These are phyloP conservation scores for Hymenoscyphus infarciens DNA, from an alignment of 2,329 filamentous ascomycete genomes.

Conservation along the genomic window DNA sequence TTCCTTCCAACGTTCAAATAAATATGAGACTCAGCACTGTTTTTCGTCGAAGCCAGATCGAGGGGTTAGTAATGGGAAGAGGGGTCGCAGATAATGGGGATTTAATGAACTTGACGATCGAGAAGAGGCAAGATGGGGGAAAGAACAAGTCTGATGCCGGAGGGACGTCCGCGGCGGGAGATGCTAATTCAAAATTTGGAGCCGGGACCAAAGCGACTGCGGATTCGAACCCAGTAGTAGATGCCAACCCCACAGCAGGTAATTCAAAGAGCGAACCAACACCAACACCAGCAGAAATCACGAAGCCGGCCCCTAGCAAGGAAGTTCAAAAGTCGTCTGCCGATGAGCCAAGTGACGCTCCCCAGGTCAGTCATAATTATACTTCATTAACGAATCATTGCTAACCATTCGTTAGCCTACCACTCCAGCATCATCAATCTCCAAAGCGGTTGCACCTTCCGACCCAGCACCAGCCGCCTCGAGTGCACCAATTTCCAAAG, in stretches of 20 bases:
- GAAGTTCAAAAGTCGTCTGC: too few species aligned
- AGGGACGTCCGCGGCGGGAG: not conserved
- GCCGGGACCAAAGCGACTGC: not conserved
- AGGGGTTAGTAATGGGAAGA: constrained; percentile 1
- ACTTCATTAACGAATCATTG: not conserved
- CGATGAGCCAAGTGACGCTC: not conserved
- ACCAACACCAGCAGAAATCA: not conserved
- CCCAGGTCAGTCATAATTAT: not conserved
- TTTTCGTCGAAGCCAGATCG: constrained; percentile 2
- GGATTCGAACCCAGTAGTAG: not conserved
- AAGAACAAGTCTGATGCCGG: not conserved
- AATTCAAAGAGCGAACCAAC: not conserved
- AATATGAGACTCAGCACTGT: not conserved
- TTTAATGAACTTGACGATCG: not conserved
- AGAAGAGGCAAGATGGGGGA: not conserved
- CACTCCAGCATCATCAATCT: not conserved
- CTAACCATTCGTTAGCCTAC: not conserved
- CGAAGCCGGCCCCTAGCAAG: not conserved
- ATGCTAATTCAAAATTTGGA: not conserved
- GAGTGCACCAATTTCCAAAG: not conserved
- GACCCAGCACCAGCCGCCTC: not conserved
- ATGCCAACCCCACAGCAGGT: not conserved
- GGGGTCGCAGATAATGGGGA: not conserved
- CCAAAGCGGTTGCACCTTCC: not conserved
- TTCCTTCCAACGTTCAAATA: not conserved